Base-by-base conservation (phyloP, 2,329 filamentous ascomycete species). In the Diaporthe vexans region DNA sequence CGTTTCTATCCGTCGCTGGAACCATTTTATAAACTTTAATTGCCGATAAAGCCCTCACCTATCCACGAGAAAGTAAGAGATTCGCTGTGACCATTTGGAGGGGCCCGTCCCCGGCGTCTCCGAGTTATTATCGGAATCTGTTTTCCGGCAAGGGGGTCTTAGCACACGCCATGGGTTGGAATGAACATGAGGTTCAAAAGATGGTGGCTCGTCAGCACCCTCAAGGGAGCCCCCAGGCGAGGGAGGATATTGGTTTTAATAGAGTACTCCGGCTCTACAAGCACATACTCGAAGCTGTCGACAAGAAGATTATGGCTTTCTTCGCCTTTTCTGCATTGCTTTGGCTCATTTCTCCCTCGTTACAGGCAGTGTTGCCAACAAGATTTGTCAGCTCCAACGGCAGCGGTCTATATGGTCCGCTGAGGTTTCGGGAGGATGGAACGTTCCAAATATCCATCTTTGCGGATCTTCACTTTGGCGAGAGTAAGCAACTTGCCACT, bases 381-480 rank as follows among this genome's bases (percentile, higher is more conserved):
- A 33, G 51, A 51, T 59, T 24, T 21, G 40, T 26, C 37, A 33
- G 33, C 13, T 21, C 46, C 29, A 65, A n/a, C 29, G 17, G 26
- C 9, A 52, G 48, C 56, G 33, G 29, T 15, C 13, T 29, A 3
- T 37, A 65, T 58, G 73, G 73, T 11, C 56, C 61, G 8, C 56
- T 73, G 37, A 43, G 82, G 73, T 88, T 89, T 76, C 80, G 79
- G 11, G 26, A 77, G 0, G 83, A 88, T 58, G 87, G 86, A 8
- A 86, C 83, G 0, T 89, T 90, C 77, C 86, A 88, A 69, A 83
- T 90, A 43, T 83, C 90, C 1, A 86, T 94, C 17, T 93, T 95
- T 75, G 88, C 90, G 37, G 93, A 95, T 77, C 82, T 94, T 10
- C 93, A 95, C 79, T 93, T 93, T 79, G 93, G 92, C 13, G 93